A percentile compares a stretch with the other conserved stretches of the same genome.
phyloP scores from a whole-genome alignment of 108 stramenopile species.

The Conticribra weissflogii region DNA sequence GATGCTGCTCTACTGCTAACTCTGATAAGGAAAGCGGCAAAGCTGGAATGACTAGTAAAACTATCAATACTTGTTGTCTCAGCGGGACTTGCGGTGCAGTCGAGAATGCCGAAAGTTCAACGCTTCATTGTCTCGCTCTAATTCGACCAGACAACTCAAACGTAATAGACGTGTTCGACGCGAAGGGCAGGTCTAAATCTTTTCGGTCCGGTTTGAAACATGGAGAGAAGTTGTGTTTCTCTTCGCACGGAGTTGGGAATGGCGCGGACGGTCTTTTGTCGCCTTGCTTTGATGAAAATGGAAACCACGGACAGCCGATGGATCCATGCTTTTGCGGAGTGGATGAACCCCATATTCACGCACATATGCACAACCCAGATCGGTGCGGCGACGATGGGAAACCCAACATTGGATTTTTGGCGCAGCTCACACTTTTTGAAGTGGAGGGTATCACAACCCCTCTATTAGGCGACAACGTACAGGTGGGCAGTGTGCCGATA shows the following conservation, averaged over 20 bases:
- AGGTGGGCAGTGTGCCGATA: conserved; percentile 25
- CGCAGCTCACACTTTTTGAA: conserved; percentile 34
- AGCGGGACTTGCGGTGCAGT: too few relatives aligned
- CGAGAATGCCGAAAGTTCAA: too few relatives aligned
- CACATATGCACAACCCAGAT: conserved; percentile 45
- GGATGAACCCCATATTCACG: conserved; percentile 61
- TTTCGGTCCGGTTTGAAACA: conserved; percentile 15
- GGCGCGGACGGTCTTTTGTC: conserved; percentile 53
- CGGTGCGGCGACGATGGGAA: conserved; percentile 20
- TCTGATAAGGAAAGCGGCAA: too few relatives aligned
- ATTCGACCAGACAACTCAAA: conserved; percentile 19
- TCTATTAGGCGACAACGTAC: conserved; percentile 5
- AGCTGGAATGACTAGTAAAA: too few relatives aligned
- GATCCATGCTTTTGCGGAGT: conserved; percentile 62
- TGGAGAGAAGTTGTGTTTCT: conserved; percentile 51
- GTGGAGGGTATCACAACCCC: too few relatives aligned
- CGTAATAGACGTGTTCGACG: conserved; percentile 39
- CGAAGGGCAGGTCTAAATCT: conserved; percentile 18
- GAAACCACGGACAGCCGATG: conserved; percentile 56
- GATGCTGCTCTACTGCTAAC: too few relatives aligned
- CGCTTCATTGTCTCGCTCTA: conserved; percentile 40
- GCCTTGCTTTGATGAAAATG: conserved; percentile 61
- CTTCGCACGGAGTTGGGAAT: conserved; percentile 40
- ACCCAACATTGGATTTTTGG: conserved; percentile 11
- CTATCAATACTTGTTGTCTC: too few relatives aligned